Percentiles rank a stretch among this genome's conserved stretches.
Conservation (phyloP, 2,329 filamentous ascomycete genomes). For the Fusarium humuli region DNA sequence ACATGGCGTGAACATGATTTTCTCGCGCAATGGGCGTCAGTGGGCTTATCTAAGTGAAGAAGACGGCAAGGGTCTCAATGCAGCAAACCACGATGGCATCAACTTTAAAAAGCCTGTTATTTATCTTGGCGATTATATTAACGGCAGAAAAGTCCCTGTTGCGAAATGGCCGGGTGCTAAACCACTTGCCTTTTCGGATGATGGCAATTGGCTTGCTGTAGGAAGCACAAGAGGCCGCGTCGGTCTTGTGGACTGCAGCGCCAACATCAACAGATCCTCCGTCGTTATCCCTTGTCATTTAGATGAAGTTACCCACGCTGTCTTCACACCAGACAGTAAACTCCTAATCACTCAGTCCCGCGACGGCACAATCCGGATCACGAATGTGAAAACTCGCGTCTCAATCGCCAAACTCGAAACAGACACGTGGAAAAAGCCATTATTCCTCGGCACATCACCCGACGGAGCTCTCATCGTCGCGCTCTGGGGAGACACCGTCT, state of each 20-base stretch:
- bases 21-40: conserved; percentile 33
- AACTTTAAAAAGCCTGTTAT: conserved; percentile 42
- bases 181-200: conserved; percentile 43
- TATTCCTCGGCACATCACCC: conserved; percentile 45
- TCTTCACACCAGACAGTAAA: conserved; percentile 44
- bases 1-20: conserved; percentile 44
- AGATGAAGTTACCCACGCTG: conserved; percentile 45
- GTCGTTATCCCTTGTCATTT: conserved; percentile 40
- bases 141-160: conserved; percentile 32
- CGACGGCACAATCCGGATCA: conserved; percentile 47
- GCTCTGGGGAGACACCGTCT: conserved; percentile 52
- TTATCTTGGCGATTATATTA: conserved; percentile 42
- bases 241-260: conserved; percentile 38
- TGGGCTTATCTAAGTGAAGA: conserved; percentile 47
- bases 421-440: conserved; percentile 46
- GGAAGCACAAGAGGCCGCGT: conserved; percentile 40
- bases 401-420: conserved; percentile 48
- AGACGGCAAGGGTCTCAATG: conserved; percentile 38
- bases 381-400: conserved; percentile 29
- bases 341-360: conserved; percentile 43
- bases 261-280: conserved; percentile 26
- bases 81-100: conserved; percentile 37
- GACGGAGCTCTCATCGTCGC: conserved; percentile 49
- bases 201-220: conserved; percentile 43
- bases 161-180: conserved; percentile 40